phyloP scores from a whole-genome alignment of 2,329 filamentous ascomycete species.

The Paraphaeosphaeria sporulosa region DNA sequence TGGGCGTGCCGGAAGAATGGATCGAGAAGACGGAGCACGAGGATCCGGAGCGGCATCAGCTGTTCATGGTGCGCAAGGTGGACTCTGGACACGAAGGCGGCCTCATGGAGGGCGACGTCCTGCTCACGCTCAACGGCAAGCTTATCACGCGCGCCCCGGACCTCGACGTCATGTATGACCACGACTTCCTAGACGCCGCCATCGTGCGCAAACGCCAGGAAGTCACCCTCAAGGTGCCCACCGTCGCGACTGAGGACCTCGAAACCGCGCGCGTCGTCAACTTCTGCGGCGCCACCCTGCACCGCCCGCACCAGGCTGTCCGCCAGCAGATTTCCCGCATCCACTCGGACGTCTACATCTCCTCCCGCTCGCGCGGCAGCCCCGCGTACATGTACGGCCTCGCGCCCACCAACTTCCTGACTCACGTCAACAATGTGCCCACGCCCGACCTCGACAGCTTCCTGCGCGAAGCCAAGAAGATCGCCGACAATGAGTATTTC shows the following conservation, averaged over 20 bases:
- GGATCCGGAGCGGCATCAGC: conserved; percentile 90
- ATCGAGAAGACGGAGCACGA: conserved; percentile 87
- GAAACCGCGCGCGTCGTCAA: conserved; percentile 92
- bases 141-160: conserved; percentile 93
- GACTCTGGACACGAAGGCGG: conserved; percentile 68
- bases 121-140: conserved; percentile 88
- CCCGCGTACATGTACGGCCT: conserved; percentile 71
- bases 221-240: conserved; percentile 78
- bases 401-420: conserved; percentile 96
- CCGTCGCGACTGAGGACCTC: conserved; percentile 85
- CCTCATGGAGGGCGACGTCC: conserved; percentile 88
- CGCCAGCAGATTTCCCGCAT: conserved; percentile 96
- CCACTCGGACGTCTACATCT: conserved; percentile 96
- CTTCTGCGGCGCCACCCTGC: conserved; percentile 93
- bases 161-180: conserved; percentile 94
- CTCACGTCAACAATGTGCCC: conserved; percentile 87
- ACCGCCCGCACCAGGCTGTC: conserved; percentile 93
- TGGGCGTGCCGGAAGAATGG: conserved; percentile 97
- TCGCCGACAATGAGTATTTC: conserved; percentile 98
- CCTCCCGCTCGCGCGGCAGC: conserved; percentile 65
- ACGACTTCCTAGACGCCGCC: conserved; percentile 81
- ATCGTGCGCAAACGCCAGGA: conserved; percentile 87
- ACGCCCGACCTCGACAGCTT: conserved; percentile 86
- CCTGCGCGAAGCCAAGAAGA: conserved; percentile 80
- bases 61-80: conserved; percentile 98